These are phyloP conservation scores for Alternaria ethzedia DNA, from an alignment of 2,329 filamentous ascomycete species.

Conservation along the genomic window DNA sequence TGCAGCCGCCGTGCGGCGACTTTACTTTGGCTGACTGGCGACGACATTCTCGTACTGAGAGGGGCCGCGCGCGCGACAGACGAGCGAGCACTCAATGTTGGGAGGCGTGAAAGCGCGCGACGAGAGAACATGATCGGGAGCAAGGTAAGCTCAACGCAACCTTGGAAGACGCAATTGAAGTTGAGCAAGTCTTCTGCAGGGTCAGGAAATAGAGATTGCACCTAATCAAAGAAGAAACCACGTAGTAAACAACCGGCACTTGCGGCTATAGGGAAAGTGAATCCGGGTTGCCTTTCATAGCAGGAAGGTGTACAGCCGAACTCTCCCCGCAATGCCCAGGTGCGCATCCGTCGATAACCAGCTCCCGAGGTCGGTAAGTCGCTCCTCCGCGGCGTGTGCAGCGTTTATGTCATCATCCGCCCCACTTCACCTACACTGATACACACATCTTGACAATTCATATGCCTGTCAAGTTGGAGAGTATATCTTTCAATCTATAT, in stretches of 20 bases:
- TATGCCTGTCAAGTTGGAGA: not conserved
- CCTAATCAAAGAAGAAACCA: not conserved
- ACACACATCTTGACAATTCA: not conserved
- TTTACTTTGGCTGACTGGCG: constrained; percentile 44
- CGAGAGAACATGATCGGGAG: constrained; percentile 52
- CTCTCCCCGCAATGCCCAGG: constrained; percentile 3
- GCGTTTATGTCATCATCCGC: not conserved
- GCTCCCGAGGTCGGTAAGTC: constrained; percentile 16
- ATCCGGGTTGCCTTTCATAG: constrained; percentile 16
- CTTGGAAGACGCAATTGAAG: not conserved
- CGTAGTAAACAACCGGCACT: constrained; percentile 1
- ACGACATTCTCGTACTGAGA: constrained; percentile 49
- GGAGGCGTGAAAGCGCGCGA: constrained; percentile 52
- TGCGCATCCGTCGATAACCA: not conserved
- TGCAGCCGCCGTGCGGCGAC: constrained; percentile 58
- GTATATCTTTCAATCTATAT: not conserved
- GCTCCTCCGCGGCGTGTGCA: not conserved
- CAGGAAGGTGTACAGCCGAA: not conserved
- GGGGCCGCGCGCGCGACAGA: constrained; percentile 46
- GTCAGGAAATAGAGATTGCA: not conserved
- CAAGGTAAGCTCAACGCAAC: constrained; percentile 6
- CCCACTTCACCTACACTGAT: not conserved
- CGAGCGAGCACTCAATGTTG: constrained; percentile 49
- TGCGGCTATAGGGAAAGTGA: constrained; percentile 22
- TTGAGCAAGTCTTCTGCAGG: not conserved